phyloP scores from a whole-genome alignment of 1,284 basidiomycete species.

The Ceratobasidium theobromae region DNA sequence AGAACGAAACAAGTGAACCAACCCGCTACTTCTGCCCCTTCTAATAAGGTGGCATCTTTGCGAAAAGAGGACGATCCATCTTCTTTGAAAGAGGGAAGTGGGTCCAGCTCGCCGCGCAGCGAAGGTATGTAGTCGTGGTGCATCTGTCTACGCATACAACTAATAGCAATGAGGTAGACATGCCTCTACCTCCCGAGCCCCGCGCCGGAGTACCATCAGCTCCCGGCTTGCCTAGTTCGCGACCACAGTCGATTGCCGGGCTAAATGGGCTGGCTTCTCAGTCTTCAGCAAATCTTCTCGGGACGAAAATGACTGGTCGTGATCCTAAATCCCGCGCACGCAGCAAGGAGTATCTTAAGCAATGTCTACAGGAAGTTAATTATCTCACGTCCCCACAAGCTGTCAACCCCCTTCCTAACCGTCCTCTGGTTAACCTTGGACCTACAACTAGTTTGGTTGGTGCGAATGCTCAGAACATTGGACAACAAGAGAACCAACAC shows the following conservation, averaged over 20 bases:
- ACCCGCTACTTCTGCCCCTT: slow-evolving; percentile 54
- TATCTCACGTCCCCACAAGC: slow-evolving; percentile 96
- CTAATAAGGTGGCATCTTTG: slow-evolving; percentile 59
- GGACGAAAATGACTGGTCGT: slow-evolving; percentile 51
- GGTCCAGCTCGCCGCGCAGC: slow-evolving; percentile 71
- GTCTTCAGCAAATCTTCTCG: slow-evolving; percentile 41
- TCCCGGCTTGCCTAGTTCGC: slow-evolving; percentile 45
- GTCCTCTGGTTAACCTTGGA: slow-evolving; percentile 52
- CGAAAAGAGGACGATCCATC: slow-evolving; percentile 55
- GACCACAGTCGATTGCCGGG: slow-evolving; percentile 31
- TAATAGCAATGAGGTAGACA: slow-evolving; percentile 51
- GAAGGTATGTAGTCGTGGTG: slow-evolving; percentile 55
- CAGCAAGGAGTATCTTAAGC: slow-evolving; percentile 96
- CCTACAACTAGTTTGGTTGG: slow-evolving; percentile 3
- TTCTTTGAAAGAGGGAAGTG: slow-evolving; percentile 63
- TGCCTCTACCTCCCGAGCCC: slow-evolving; percentile 67
- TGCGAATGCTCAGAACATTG: slow-evolving; percentile 9
- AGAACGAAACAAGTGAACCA: slow-evolving; percentile 80
- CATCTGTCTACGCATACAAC: slow-evolving; percentile 25
- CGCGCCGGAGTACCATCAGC: slow-evolving; percentile 39
- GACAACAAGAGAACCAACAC: slow-evolving; percentile 47
- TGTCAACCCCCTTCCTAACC: slow-evolving; percentile 92
- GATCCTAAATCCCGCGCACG: slow-evolving; percentile 93
- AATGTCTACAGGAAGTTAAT: slow-evolving; percentile 97
- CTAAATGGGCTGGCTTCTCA: slow-evolving; percentile 38